Conservation (phyloP, 2,329 filamentous ascomycete genomes). For the Fusarium liriodendri region DNA sequence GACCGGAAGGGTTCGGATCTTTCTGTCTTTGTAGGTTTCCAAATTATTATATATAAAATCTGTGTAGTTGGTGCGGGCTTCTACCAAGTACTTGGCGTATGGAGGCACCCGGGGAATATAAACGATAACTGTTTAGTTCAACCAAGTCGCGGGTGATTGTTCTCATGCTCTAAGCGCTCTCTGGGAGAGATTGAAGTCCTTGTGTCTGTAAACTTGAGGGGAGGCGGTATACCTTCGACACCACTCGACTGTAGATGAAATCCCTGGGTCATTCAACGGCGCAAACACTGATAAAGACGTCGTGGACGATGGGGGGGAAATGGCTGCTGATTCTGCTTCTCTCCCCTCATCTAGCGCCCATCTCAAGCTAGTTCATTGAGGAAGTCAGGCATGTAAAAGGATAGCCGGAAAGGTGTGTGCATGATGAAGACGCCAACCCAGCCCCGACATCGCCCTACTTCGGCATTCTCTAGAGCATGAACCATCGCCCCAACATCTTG, state of each 20-base stretch:
- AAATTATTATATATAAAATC: neutral
- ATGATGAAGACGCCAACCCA: neutral
- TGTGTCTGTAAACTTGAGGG: neutral
- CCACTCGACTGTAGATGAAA: too few relatives aligned
- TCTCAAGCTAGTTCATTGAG: too few relatives aligned
- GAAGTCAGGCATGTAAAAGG: too few relatives aligned
- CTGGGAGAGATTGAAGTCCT: neutral
- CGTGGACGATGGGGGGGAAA: too few relatives aligned
- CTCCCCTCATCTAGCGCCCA: too few relatives aligned
- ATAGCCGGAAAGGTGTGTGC: too few relatives aligned
- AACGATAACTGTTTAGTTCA: neutral
- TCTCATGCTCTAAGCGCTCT: neutral
- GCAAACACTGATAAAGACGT: too few relatives aligned
- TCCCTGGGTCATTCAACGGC: too few relatives aligned
- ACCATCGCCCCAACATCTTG: neutral
- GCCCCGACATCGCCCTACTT: neutral
- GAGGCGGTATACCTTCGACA: too few relatives aligned
- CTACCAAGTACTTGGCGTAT: neutral
- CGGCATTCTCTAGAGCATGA: neutral
- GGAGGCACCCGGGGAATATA: neutral
- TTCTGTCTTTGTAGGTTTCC: neutral
- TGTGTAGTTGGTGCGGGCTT: neutral
- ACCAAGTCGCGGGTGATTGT: neutral
- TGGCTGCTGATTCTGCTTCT: too few relatives aligned
- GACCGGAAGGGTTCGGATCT: neutral